phyloP scores from a whole-genome alignment of 108 stramenopile species.

The Stephanodiscus triporus region DNA sequence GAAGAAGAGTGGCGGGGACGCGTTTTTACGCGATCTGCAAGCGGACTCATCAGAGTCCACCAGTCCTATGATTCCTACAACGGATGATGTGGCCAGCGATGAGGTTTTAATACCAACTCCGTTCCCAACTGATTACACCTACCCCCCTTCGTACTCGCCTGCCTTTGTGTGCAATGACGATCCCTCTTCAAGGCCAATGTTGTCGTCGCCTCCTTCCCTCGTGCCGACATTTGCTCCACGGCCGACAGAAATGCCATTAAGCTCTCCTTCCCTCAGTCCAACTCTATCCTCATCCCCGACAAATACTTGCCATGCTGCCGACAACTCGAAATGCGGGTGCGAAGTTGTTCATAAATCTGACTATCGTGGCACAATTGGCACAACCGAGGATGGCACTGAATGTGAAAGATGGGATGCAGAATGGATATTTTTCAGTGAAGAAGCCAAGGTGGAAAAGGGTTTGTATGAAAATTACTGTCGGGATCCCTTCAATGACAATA shows the following conservation, averaged over 20 bases:
- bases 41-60: too few relatives aligned
- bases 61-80: too few relatives aligned
- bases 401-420: not conserved
- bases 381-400: not conserved
- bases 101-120: too few relatives aligned
- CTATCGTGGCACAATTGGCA: not conserved
- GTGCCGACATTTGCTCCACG: not conserved
- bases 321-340: slow-evolving; percentile 15
- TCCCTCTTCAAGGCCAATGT: not conserved
- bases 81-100: too few relatives aligned
- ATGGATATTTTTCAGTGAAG: not conserved
- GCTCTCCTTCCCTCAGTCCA: not conserved
- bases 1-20: too few relatives aligned
- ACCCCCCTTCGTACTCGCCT: too few relatives aligned
- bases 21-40: too few relatives aligned
- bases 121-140: too few relatives aligned
- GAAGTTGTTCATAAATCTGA: not conserved
- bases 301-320: slow-evolving; percentile 1
- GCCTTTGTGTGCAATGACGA: not conserved
- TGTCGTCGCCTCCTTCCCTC: not conserved
- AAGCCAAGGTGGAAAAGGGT: too few relatives aligned
- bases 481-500: not conserved
- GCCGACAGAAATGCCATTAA: not conserved
- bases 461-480: not conserved
- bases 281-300: not conserved